phyloP scores from a whole-genome alignment of 352 stramenopile genomes.

The Blastocystis sp. region DNA sequence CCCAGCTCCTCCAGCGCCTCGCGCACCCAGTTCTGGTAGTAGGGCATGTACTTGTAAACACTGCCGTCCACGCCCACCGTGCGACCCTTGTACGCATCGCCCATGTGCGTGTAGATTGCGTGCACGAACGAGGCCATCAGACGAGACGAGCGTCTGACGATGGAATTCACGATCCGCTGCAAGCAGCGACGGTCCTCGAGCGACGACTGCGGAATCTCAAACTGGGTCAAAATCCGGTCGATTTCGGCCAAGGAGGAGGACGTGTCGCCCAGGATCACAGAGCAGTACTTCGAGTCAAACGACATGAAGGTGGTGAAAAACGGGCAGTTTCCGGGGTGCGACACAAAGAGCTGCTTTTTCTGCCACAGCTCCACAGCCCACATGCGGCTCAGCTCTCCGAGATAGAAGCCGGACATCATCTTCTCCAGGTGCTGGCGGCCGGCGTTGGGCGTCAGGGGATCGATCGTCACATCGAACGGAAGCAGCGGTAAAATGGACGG shows the following conservation, averaged over 20 bases:
- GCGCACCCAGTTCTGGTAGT: slow-evolving; percentile 64
- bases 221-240: slow-evolving; percentile 38
- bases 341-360: slow-evolving; percentile 54
- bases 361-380: slow-evolving; percentile 69
- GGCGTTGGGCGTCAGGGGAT: slow-evolving; percentile 70
- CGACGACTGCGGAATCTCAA: slow-evolving; percentile 17
- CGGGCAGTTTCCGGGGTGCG: neutral
- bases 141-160: slow-evolving; percentile 71
- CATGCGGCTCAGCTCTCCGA: slow-evolving; percentile 72
- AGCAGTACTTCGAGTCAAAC: slow-evolving; percentile 60
- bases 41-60: slow-evolving; percentile 73
- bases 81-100: slow-evolving; percentile 5
- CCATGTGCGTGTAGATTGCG: slow-evolving; percentile 69
- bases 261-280: slow-evolving; percentile 12
- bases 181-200: slow-evolving; percentile 71
- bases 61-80: slow-evolving; percentile 73
- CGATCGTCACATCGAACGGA: slow-evolving; percentile 71
- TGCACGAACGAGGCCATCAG: slow-evolving; percentile 72
- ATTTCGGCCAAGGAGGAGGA: neutral
- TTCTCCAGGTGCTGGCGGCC: slow-evolving; percentile 73
- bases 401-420: slow-evolving; percentile 74
- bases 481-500: slow-evolving; percentile 64
- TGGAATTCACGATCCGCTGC: slow-evolving; percentile 72
- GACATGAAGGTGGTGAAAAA: slow-evolving; percentile 42
- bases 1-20: slow-evolving; percentile 49